Conservation (phyloP, 371 early-diverging fungal genomes). For the Mortierella sp. region DNA sequence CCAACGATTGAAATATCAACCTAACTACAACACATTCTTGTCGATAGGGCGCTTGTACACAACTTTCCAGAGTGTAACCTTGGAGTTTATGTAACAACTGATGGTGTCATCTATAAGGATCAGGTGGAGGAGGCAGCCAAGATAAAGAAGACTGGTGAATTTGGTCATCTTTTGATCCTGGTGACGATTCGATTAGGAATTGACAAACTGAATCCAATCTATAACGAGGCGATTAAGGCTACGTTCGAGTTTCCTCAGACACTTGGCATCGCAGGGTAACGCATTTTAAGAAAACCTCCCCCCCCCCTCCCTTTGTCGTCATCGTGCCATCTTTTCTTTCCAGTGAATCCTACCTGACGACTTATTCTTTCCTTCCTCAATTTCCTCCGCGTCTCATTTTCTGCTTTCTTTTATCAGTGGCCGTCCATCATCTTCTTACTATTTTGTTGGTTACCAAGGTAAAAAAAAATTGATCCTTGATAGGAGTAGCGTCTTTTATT, state of each 20-base stretch:
- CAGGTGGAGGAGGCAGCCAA: conserved; percentile 42
- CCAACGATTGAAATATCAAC: neutral
- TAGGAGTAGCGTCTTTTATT: neutral
- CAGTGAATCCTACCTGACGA: too few relatives aligned
- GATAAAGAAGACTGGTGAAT: conserved; percentile 33
- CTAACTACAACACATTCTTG: neutral
- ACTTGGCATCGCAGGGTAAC: conserved; percentile 91
- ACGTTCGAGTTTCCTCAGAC: conserved; percentile 82
- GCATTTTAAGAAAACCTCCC: too few relatives aligned
- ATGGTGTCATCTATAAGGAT: conserved; percentile 78
- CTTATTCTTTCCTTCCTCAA: too few relatives aligned
- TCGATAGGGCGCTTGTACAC: conserved; percentile 71
- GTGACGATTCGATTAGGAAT: conserved; percentile 91
- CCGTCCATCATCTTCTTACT: conserved; percentile 92
- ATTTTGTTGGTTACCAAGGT: conserved; percentile 90
- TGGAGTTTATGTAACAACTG: conserved; percentile 75
- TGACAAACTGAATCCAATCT: conserved; percentile 86
- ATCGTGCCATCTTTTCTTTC: neutral
- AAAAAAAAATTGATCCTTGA: neutral
- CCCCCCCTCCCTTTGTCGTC: too few relatives aligned
- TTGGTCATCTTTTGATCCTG: conserved; percentile 81
- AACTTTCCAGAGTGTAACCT: conserved; percentile 70
- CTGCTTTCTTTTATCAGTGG: conserved; percentile 66
- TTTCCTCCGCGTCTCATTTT: neutral
- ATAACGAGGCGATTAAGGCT: conserved; percentile 79